Percentiles rank a stretch among this genome's conserved stretches.
phyloP scores from a whole-genome alignment of 371 early-diverging fungal genomes.

The Coemansia sp. region DNA sequence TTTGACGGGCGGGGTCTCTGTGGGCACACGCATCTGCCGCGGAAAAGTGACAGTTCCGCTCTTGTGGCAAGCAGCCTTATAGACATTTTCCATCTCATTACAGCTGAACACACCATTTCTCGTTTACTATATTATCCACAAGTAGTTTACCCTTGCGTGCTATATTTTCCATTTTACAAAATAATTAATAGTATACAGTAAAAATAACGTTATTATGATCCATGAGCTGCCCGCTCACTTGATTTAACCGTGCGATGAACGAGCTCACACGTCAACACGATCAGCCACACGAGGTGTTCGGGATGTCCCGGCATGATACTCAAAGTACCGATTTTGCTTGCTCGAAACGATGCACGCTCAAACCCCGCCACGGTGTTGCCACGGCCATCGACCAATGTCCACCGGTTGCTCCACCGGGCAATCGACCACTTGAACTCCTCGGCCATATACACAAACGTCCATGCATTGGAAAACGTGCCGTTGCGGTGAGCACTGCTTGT shows the following conservation, averaged over 20 bases:
- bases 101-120: too few species aligned
- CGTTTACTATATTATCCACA: too few species aligned
- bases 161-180: too few species aligned
- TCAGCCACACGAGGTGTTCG: neutral
- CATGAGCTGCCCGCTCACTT: neutral
- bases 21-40: slow-evolving; percentile 71
- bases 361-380: neutral
- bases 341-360: neutral
- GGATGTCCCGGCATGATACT: neutral
- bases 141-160: too few species aligned
- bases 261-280: neutral
- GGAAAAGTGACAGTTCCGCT: slow-evolving; percentile 68
- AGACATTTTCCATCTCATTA: slow-evolving; percentile 62
- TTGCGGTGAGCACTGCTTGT: neutral
- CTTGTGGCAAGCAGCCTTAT: slow-evolving; percentile 66
- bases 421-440: neutral
- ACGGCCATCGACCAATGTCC: neutral
- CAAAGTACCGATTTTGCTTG: neutral
- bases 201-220: too few species aligned
- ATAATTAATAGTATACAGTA: too few species aligned
- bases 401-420: neutral
- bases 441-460: neutral
- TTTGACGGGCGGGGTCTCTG: slow-evolving; percentile 65
- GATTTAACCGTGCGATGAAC: neutral
- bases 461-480: neutral